Evolutionary conservation across 2,329 filamentous ascomycete species (phyloP).

Genomic region (Exophiala viscosa): DNA sequence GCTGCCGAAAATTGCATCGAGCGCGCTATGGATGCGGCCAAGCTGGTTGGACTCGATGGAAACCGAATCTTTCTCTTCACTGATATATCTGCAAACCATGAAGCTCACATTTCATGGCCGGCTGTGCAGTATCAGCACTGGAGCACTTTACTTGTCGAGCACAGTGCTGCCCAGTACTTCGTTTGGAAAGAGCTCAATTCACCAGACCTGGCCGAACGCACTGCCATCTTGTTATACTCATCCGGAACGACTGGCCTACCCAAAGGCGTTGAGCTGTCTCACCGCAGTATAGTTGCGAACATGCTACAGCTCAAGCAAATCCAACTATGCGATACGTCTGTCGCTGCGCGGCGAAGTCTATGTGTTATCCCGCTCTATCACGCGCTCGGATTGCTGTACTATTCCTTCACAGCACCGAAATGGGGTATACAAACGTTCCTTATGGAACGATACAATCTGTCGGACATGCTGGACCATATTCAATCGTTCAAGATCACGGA

Average conservation of each 20-base stretch:
- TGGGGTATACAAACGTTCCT: constrained; percentile 1
- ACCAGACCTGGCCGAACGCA: constrained; percentile 32
- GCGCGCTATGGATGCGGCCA: not conserved
- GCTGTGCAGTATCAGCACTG: constrained; percentile 1
- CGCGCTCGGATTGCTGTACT: constrained; percentile 7
- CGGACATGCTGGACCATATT: constrained; percentile 6
- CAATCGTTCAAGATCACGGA: constrained; percentile 49
- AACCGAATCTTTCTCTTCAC: constrained; percentile 5
- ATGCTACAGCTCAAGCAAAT: constrained; percentile 27
- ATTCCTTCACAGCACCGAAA: constrained; percentile 5
- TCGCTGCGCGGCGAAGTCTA: not conserved
- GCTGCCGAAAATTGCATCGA: constrained; percentile 32
- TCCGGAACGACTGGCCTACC: constrained; percentile 72
- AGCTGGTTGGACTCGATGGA: not conserved
- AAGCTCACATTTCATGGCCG: not conserved
- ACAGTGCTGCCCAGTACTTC: not conserved
- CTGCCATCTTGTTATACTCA: constrained; percentile 68
- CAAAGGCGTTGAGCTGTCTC: constrained; percentile 47
- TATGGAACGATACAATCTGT: constrained; percentile 11
- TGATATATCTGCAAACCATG: not conserved
- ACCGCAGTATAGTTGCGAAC: constrained; percentile 9
- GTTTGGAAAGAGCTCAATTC: constrained; percentile 1
- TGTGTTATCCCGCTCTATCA: constrained; percentile 14
- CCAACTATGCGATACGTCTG: constrained; percentile 4
- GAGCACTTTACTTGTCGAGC: not conserved